Conservation (phyloP, 176 grass and related monocot genomes). For the Poa pratensis region DNA sequence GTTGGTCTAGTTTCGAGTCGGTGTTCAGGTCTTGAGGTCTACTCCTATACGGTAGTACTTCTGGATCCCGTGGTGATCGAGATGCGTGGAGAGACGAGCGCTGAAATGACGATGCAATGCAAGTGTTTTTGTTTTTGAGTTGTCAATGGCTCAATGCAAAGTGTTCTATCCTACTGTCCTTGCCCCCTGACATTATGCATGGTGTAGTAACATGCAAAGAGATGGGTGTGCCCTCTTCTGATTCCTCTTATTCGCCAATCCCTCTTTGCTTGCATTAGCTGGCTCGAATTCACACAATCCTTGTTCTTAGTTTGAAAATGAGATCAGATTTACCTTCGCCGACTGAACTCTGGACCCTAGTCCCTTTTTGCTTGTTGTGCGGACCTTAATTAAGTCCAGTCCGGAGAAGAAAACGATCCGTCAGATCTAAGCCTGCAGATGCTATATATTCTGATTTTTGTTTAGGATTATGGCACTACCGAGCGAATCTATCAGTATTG, state of each 20-base stretch:
- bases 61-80: background rate
- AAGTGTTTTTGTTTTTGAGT: too few relatives aligned
- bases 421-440: background rate
- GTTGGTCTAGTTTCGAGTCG: too few relatives aligned
- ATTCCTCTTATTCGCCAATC: background rate
- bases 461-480: background rate
- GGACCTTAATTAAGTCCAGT: background rate
- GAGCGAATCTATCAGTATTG: background rate
- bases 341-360: background rate
- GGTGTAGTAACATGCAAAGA: too few relatives aligned
- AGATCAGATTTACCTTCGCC: background rate
- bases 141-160: background rate
- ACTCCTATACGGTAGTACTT: background rate
- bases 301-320: background rate
- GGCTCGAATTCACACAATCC: background rate
- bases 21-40: too few relatives aligned
- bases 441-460: background rate
- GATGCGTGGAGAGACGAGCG: too few relatives aligned
- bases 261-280: background rate
- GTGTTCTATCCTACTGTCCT: background rate
- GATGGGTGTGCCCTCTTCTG: background rate
- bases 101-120: too few relatives aligned
- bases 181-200: too few relatives aligned
- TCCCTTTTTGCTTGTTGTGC: background rate
- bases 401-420: background rate